phyloP scores from a whole-genome alignment of 2,329 filamentous ascomycete species.

The Salinomyces thailandicus region DNA sequence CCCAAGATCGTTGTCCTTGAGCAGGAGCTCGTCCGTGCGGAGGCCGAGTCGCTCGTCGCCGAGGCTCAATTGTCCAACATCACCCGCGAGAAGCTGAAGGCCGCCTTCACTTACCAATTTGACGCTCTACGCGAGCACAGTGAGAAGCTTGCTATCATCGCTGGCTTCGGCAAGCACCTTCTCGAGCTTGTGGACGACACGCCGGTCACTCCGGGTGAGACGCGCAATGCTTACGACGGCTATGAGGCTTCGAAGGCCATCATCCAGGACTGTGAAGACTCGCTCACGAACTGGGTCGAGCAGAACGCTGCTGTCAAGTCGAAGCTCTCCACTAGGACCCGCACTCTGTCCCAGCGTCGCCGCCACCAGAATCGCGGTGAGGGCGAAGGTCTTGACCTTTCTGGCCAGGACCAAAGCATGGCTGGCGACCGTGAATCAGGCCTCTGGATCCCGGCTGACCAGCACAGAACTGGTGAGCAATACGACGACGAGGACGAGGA shows the following conservation, averaged over 20 bases:
- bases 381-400: constrained; percentile 68
- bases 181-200: constrained; percentile 93
- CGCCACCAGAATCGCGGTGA: constrained; percentile 36
- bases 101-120: constrained; percentile 95
- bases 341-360: constrained; percentile 77
- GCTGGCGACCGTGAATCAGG: constrained; percentile 52
- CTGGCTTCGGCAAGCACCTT: constrained; percentile 96
- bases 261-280: constrained; percentile 97
- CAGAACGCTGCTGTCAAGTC: constrained; percentile 81
- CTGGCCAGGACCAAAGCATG: constrained; percentile 71
- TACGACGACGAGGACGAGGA: constrained; percentile 57
- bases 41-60: constrained; percentile 96
- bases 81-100: constrained; percentile 98
- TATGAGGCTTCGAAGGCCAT: constrained; percentile 98
- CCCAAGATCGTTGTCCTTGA: constrained; percentile 96
- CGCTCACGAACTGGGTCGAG: constrained; percentile 92
- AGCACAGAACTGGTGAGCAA: constrained; percentile 50
- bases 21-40: constrained; percentile 94
- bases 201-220: constrained; percentile 94
- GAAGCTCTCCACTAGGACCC: constrained; percentile 76
- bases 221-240: constrained; percentile 87
- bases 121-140: constrained; percentile 94
- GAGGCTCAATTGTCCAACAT: constrained; percentile 99
- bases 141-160: constrained; percentile 96
- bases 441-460: constrained; percentile 66